Base-by-base conservation (phyloP, 2,329 filamentous ascomycete species). In the Coleophoma cylindrospora region DNA sequence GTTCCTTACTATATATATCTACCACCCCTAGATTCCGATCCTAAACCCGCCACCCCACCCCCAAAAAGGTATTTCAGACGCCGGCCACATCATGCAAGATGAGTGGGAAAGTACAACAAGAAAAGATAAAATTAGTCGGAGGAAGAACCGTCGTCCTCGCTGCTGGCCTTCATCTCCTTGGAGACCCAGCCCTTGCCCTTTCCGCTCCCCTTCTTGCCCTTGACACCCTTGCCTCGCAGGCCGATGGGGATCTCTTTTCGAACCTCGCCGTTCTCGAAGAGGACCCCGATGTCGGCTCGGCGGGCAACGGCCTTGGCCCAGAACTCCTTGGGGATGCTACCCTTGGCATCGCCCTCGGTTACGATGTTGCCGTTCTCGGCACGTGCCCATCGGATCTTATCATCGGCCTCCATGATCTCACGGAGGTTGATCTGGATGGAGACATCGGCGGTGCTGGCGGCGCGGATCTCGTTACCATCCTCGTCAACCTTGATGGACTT, bases 221-320 rank as follows among this genome's bases (percentile, higher is more conserved):
- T 73, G 9, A 59, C 62, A 13, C 69, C 69, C 58, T 72, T 72
- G 3, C 71, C 70, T 12, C 70, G 63, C 21, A 73, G 55, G 19
- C 61, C 68, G 17, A 69, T 63, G 0, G 71, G 71, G 1, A 74
- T 63, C 54, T 74, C 71, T 57, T 72, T 72, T 43, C 64, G 65
- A 17, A 72, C 67, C 57, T 68, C 61, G 10, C 71, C 71, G 49
- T 72, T 62, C 61, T 74, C 70, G 52, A 68, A 71, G 40, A 74
- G 57, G 2, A 73, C 53, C 5, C 71, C 71, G 34, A 74, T 65
- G 50, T 73, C 71, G 1, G 66, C 63, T 5, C 70, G 61, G 15
- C 71, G 62, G 3, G 68, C 71, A 4, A 73, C 66, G 2, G 64
- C 70, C 58, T 69, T 70, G 56, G 68, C 69, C 71, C 71, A 74